These are phyloP conservation scores for Penicillium chermesinum DNA, from an alignment of 495 filamentous ascomycete species.

Conservation along the genomic window DNA sequence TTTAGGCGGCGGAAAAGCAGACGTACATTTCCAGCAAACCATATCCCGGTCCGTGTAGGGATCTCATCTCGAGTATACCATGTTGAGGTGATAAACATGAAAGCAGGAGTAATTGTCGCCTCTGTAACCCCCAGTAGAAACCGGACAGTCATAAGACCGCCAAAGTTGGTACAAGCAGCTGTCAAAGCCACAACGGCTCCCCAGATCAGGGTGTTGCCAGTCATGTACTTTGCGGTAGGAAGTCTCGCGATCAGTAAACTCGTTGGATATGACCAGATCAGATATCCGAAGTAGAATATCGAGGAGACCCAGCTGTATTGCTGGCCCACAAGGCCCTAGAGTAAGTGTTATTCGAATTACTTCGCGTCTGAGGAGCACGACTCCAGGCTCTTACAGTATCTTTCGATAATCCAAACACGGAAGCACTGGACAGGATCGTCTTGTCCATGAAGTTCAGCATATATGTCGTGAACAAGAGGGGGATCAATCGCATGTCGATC, in stretches of 20 bases:
- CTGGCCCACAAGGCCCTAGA: conserved; percentile 40
- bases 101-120: conserved; percentile 43
- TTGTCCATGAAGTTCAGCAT: conserved; percentile 51
- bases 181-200: conserved; percentile 50
- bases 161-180: conserved; percentile 33
- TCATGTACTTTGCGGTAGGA: conserved; percentile 50
- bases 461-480: conserved; percentile 31
- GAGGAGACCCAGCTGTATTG: conserved; percentile 56
- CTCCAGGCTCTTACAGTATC: conserved; percentile 23
- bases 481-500: conserved; percentile 47
- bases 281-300: conserved; percentile 59
- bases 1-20: too few species aligned
- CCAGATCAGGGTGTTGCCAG: conserved; percentile 52
- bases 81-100: conserved; percentile 38
- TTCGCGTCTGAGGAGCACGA: not conserved
- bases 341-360: conserved; percentile 13
- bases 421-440: conserved; percentile 50
- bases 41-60: conserved; percentile 54
- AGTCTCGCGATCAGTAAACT: conserved; percentile 50
- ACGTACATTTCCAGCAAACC: conserved; percentile 52
- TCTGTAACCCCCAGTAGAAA: conserved; percentile 50
- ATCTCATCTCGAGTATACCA: conserved; percentile 54
- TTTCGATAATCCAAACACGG: conserved; percentile 44
- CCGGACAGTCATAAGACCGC: conserved; percentile 33
- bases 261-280: conserved; percentile 34